A percentile compares a stretch with the other conserved stretches of the same genome.
phyloP scores from a whole-genome alignment of 805 yeast species.

The Lipomyces chichibuensis region DNA sequence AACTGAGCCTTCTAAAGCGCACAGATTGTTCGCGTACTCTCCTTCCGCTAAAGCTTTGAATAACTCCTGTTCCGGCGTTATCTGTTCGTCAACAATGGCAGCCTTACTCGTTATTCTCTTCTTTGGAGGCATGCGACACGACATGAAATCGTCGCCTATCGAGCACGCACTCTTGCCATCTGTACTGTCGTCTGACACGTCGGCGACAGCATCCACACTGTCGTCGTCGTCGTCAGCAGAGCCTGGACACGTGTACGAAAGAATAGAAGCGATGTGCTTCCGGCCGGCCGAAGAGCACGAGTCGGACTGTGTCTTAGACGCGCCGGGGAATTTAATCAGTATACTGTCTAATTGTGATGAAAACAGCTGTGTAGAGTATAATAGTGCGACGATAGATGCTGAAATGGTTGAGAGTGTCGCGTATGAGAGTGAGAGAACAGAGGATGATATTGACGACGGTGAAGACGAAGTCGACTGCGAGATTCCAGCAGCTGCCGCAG shows the following conservation, averaged over 20 bases:
- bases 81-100: not conserved
- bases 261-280: not conserved
- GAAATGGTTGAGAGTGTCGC: conserved; percentile 7
- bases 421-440: conserved; percentile 3
- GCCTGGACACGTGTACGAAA: conserved; percentile 6
- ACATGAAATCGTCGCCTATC: conserved; percentile 34
- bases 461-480: conserved; percentile 18
- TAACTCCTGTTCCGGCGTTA: conserved; percentile 13
- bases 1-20: conserved; percentile 9
- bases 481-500: conserved; percentile 21
- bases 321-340: not conserved
- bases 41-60: conserved; percentile 17
- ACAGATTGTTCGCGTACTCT: conserved; percentile 21
- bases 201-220: not conserved
- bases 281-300: conserved; percentile 13
- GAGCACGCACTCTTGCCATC: conserved; percentile 20
- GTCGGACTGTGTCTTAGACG: not conserved
- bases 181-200: not conserved
- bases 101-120: not conserved
- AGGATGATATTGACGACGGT: conserved; percentile 1
- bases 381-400: not conserved
- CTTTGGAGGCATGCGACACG: conserved; percentile 18
- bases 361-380: not conserved
- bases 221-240: conserved; percentile 3
- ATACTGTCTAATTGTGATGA: not conserved